These are phyloP conservation scores for Cordyceps javanica DNA, from an alignment of 2,329 filamentous ascomycete species.

Conservation along the genomic window DNA sequence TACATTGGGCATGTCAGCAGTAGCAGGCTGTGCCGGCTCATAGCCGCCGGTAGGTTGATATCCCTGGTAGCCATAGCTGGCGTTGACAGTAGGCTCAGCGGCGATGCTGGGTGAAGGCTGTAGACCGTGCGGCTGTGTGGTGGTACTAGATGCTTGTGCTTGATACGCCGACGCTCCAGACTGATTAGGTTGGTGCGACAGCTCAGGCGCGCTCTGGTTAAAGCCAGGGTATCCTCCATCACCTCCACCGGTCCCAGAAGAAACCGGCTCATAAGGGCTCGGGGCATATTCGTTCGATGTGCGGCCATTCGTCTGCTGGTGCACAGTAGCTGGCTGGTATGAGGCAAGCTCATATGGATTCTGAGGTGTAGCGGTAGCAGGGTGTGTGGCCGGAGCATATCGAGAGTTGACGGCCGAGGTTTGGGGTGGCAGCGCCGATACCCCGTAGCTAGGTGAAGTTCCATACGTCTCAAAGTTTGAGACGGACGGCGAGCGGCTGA, in stretches of 20 bases:
- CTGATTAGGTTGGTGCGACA: not conserved
- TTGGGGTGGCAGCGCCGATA: conserved; percentile 26
- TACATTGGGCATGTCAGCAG: conserved; percentile 15
- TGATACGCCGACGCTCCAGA: not conserved
- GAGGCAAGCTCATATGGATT: conserved; percentile 21
- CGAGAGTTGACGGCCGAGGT: conserved; percentile 39
- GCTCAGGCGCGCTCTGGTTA: not conserved
- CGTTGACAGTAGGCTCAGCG: conserved; percentile 23
- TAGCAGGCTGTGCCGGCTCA: conserved; percentile 34
- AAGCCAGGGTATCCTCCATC: conserved; percentile 4
- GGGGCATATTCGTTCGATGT: conserved; percentile 25
- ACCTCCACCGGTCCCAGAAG: conserved; percentile 13
- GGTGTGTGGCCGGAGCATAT: conserved; percentile 37
- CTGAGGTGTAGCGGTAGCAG: conserved; percentile 14
- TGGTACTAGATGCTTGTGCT: conserved; percentile 18
- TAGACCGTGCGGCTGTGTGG: conserved; percentile 23
- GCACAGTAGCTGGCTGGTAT: conserved; percentile 2
- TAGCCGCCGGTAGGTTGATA: conserved; percentile 43
- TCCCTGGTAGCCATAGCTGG: conserved; percentile 22
- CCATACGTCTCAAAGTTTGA: conserved; percentile 71
- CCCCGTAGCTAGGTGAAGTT: conserved; percentile 33
- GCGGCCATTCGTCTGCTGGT: conserved; percentile 19
- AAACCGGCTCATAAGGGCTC: conserved; percentile 32
- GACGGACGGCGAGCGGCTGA: conserved; percentile 67
- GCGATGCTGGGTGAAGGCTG: conserved; percentile 21